These are phyloP conservation scores for Datura wrightii DNA, from an alignment of 257 asterid genomes.

Conservation along the genomic window DNA sequence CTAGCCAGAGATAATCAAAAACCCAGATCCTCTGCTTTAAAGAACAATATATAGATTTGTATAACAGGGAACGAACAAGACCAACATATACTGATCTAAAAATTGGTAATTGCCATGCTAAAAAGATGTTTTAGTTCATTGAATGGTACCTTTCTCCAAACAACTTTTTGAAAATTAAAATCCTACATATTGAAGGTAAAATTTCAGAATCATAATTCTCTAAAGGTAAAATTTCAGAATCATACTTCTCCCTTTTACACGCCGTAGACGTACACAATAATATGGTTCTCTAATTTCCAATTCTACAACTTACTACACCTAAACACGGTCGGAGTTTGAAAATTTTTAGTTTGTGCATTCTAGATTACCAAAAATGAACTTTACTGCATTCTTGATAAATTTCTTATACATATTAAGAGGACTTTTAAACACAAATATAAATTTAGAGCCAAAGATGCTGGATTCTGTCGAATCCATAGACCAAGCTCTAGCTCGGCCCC, in stretches of 20 bases:
- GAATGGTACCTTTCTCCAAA: background rate
- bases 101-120: background rate
- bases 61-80: background rate
- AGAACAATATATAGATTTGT: background rate
- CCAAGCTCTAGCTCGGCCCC: too few species aligned
- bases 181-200: background rate
- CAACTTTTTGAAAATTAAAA: background rate
- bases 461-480: too few species aligned
- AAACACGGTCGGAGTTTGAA: too few species aligned
- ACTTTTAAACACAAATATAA: too few species aligned
- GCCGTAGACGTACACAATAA: too few species aligned
- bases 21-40: background rate
- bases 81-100: background rate
- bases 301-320: too few species aligned
- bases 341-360: too few species aligned
- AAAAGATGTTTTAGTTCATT: background rate
- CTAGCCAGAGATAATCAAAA: background rate
- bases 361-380: too few species aligned
- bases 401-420: too few species aligned
- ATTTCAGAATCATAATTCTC: background rate
- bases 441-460: too few species aligned
- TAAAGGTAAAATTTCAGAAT: background rate
- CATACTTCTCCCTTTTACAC: background rate
- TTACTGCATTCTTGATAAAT: too few species aligned
- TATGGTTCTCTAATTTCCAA: too few species aligned